Evolutionary conservation across 2,329 filamentous ascomycete species (phyloP), one percentile per base, ranked within the genome.

Genomic region (Neocatenulostroma microsporum): DNA sequence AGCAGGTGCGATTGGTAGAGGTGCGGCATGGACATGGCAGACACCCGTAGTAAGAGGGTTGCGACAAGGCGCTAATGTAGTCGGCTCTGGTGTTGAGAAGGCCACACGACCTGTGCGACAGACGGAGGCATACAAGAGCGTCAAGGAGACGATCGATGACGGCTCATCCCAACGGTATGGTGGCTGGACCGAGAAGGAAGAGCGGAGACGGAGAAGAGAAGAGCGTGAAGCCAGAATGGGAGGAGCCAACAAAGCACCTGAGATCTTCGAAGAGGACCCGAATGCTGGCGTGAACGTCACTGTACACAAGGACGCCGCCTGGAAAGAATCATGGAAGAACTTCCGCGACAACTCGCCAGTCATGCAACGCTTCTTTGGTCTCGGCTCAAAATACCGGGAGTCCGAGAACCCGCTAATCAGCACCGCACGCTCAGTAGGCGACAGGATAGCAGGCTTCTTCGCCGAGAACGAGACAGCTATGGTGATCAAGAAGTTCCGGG

Each of bases 301-400:
- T 1, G 62, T 98, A 1, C 91, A 98, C 72, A 98, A 98, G 66
- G 91, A 98, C 52, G 81, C 91, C 11, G 84, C 84, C 15, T 96
- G 89, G 86, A 95, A 94, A 66, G 89, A 96, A 62, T 86, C 87
- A n/a, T 98, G 91, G 91, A 78, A 82, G 54, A 84, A 91, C 34
- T 98, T 96, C 75, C 82, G 83, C 46, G 91, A 98, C 61, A 79
- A 78, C 47, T 94, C 82, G 64, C 86, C 82, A 51, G 65, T 95
- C 41, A 84, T 94, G 60, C 89, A 95, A 64, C 80, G 82, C 40
- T 67, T 95, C 44, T 95, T 94, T 65, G 78, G 73, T 57, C 77
- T 94, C 65, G 88, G 89, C 64, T 78, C 76, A 39, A 80, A 80
- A 39, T 96, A 96, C 67, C 82, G 94, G 49, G 91, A 98, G 66